Percentiles rank a stretch among this genome's conserved stretches.
Conservation (phyloP, 208 protist genomes). For the Ichthyophonus hoferi region DNA sequence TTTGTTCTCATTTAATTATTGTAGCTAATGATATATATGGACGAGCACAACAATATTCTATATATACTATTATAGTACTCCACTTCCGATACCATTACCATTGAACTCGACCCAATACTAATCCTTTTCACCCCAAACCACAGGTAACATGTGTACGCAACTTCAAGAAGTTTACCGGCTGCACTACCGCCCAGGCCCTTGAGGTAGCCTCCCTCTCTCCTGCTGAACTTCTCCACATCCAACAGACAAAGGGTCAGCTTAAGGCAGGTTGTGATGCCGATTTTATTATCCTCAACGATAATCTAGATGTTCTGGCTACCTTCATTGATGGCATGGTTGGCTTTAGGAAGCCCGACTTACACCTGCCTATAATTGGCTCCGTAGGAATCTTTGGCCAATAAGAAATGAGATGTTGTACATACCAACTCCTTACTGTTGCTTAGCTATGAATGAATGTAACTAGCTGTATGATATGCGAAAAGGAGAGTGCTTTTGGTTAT, state of each 20-base stretch:
- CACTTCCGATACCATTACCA: too few relatives aligned
- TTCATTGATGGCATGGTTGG: constrained; percentile 7
- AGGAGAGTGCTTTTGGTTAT: too few relatives aligned
- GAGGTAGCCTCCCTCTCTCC: not conserved
- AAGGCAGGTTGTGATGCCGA: constrained; percentile 10
- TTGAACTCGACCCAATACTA: too few relatives aligned
- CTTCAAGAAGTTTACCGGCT: constrained; percentile 27
- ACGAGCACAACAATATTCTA: too few relatives aligned
- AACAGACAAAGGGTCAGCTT: not conserved
- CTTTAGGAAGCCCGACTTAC: not conserved
- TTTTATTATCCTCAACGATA: not conserved
- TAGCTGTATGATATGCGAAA: too few relatives aligned
- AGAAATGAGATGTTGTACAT: too few relatives aligned
- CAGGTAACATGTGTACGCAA: constrained; percentile 6
- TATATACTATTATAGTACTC: too few relatives aligned
- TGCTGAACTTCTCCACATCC: not conserved
- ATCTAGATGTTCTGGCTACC: constrained; percentile 6
- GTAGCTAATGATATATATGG: too few relatives aligned
- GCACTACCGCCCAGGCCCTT: not conserved
- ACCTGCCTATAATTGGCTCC: not conserved
- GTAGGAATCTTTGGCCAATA: not conserved
- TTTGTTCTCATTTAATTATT: too few relatives aligned
- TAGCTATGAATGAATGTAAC: too few relatives aligned
- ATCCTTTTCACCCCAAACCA: too few relatives aligned
- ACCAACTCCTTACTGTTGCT: too few relatives aligned